Percentiles rank a stretch among this genome's conserved stretches.
Evolutionary conservation across 768 basidiomycete genomes (phyloP).

Genomic region (Udeniomyces megalosporus): DNA sequence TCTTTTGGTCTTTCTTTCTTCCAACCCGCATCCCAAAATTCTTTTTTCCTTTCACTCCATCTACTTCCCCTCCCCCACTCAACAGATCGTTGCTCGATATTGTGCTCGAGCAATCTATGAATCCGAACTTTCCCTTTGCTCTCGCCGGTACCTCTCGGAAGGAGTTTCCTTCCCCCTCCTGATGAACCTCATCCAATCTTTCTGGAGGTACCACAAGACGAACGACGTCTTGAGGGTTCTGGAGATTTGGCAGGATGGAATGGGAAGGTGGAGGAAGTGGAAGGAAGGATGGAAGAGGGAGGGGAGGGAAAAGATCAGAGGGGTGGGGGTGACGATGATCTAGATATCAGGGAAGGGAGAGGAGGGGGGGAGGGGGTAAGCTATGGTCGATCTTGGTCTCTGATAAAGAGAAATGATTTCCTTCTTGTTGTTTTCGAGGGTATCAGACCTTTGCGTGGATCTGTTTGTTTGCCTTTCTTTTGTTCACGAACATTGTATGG

Average conservation of each 20-base stretch:
- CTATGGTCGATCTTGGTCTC: too few species aligned
- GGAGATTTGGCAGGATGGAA: slow-evolving; percentile 4
- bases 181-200: background rate
- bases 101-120: slow-evolving; percentile 37
- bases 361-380: background rate
- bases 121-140: background rate
- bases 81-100: slow-evolving; percentile 61
- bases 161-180: slow-evolving; percentile 5
- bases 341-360: background rate
- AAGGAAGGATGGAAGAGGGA: background rate
- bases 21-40: slow-evolving; percentile 80
- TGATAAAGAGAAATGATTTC: too few species aligned
- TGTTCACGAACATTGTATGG: too few species aligned
- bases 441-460: too few species aligned
- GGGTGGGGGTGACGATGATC: background rate
- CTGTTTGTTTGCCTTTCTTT: too few species aligned
- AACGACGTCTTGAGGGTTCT: background rate
- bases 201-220: background rate
- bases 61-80: background rate
- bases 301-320: background rate
- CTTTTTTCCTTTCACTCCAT: slow-evolving; percentile 27
- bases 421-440: too few species aligned
- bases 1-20: too few species aligned
- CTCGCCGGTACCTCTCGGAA: background rate
- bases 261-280: background rate